phyloP scores from a whole-genome alignment of 73 alveolate genomes.

The Paraurostyla sp. region DNA sequence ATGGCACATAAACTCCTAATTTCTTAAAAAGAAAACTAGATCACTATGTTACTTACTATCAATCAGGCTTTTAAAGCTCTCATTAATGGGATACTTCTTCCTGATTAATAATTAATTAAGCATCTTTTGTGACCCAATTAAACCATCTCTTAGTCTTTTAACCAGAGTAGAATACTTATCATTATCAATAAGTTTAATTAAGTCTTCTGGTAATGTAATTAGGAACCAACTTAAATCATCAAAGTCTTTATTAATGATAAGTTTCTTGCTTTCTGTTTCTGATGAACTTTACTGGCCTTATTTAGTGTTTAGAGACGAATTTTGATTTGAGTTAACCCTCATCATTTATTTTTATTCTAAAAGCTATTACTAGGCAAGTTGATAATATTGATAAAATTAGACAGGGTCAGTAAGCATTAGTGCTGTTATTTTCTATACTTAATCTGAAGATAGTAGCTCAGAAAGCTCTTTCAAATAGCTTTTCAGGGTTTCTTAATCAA shows the following conservation, averaged over 20 bases:
- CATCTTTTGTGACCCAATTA: not conserved
- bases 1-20: constrained; percentile 38
- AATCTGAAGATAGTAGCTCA: not conserved
- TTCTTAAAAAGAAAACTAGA: not conserved
- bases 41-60: not conserved
- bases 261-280: not conserved
- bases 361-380: not conserved
- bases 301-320: too few species aligned
- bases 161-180: not conserved
- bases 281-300: not conserved
- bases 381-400: not conserved
- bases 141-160: not conserved
- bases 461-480: not conserved
- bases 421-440: constrained; percentile 3
- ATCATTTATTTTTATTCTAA: not conserved
- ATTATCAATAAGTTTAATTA: not conserved
- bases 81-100: constrained; percentile 31
- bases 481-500: constrained; percentile 21
- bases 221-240: constrained; percentile 1
- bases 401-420: constrained; percentile 22
- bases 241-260: not conserved
- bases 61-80: constrained; percentile 21
- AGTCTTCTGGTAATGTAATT: not conserved
- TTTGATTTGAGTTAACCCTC: too few species aligned
- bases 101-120: not conserved